Base-by-base conservation (phyloP, 1,284 basidiomycete species). In the Polyporus tsugae region DNA sequence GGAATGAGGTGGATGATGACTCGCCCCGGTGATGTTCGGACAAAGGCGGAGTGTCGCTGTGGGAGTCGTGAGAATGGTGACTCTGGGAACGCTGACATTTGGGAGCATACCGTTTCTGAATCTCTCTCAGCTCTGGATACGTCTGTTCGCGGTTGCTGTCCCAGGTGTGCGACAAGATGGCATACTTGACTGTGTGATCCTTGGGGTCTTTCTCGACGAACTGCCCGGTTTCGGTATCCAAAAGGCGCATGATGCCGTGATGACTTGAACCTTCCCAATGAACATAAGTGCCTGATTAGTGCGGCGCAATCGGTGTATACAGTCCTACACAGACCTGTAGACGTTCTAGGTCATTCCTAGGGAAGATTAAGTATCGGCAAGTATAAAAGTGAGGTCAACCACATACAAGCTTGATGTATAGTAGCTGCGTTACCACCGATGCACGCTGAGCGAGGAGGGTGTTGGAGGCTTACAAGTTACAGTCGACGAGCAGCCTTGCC, bases 91-190 rank as follows among this genome's bases (percentile, higher is more conserved):
- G 35, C 10, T 22, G 22, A 17, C 0, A 4, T 29, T 15, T 49
- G 25, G 29, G 25, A 22, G 13, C 25, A 29, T 22, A 49, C 29
- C 39, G 39, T 13, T n/a, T 19, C 42, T 62, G 60, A 9, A 62
- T 62, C 29, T 35, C n/a, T 29, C 2, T 35, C 4, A 62, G 19
- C 19, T 49, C 33, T 35, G 4, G 13, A 22, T 62, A 62, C 5
- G 60, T 44, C 7, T 62, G 60, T 29, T 62, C 60, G 17, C 42
- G 17, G 2, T 19, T 11, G 6, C 9, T 9, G 6, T 49, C 39
- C 44, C 60, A 62, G 15, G 42, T 44, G 33, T 62, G 60, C 19
- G 60, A 62, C 42, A 62, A 6, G 25, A 62, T 62, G 9, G 60
- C 60, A 44, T 62, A 62, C 29, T 62, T 46, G 7, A 29, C 19